Percentiles rank a stretch among this genome's conserved stretches.
Evolutionary conservation across 345 rosid genomes (phyloP).

Genomic region (Heritiera littoralis): DNA sequence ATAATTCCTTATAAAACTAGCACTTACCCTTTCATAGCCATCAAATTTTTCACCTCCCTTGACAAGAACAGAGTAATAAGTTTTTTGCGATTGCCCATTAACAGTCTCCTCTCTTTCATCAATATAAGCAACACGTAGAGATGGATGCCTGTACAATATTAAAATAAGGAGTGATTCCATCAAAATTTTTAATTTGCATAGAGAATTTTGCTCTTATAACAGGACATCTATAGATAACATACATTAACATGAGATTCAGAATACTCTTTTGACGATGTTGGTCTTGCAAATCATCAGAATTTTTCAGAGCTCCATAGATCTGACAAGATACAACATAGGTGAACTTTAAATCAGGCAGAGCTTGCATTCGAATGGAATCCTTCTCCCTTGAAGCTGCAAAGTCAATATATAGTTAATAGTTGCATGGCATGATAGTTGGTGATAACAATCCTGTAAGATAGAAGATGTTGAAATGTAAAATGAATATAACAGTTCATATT

Average conservation of each 20-base stretch:
- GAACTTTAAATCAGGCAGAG: constrained; percentile 88
- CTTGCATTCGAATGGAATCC: constrained; percentile 43
- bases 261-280: constrained; percentile 69
- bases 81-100: constrained; percentile 54
- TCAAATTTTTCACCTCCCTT: constrained; percentile 79
- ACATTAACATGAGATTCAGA: constrained; percentile 81
- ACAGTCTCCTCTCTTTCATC: constrained; percentile 77
- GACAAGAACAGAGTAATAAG: constrained; percentile 82
- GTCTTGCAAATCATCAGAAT: constrained; percentile 51
- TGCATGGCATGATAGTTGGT: constrained; percentile 15
- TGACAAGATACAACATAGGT: constrained; percentile 99
- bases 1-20: constrained; percentile 8
- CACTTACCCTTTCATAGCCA: constrained; percentile 48
- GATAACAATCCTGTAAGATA: constrained; percentile 1
- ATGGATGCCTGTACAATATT: constrained; percentile 63
- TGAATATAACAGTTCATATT: constrained; percentile 12
- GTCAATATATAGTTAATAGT: neutral
- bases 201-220: neutral
- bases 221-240: constrained; percentile 48
- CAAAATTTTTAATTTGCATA: neutral
- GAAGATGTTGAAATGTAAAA: neutral
- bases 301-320: constrained; percentile 80
- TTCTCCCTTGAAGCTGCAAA: constrained; percentile 50
- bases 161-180: constrained; percentile 20
- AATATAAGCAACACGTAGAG: constrained; percentile 90